These are phyloP conservation scores for Silene conica DNA, from an alignment of 148 eudicot species.

Conservation along the genomic window DNA sequence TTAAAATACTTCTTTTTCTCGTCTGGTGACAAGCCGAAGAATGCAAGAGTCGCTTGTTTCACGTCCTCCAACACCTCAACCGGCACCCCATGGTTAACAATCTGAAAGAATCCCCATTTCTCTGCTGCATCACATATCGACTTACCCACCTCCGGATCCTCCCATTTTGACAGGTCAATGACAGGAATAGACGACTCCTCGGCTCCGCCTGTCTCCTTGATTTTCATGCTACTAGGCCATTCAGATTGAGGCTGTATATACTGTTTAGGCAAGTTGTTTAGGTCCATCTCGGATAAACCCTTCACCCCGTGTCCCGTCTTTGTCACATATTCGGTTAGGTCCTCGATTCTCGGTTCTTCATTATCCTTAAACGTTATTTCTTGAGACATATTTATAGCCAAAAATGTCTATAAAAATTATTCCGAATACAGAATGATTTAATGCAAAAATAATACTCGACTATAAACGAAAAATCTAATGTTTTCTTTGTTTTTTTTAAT, in stretches of 20 bases:
- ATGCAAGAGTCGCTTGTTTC: too few relatives aligned
- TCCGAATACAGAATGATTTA: too few relatives aligned
- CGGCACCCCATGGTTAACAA: too few relatives aligned
- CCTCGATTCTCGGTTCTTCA: slow-evolving; percentile 6
- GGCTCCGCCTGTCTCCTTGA: slow-evolving; percentile 1
- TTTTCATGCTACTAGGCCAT: slow-evolving; percentile 25
- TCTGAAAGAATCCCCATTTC: slow-evolving; percentile 53
- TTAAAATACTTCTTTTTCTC: too few relatives aligned
- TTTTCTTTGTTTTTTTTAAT: too few relatives aligned
- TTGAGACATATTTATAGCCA: slow-evolving; percentile 15
- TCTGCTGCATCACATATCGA: slow-evolving; percentile 49
- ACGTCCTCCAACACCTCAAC: too few relatives aligned
- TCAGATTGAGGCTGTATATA: slow-evolving; percentile 47
- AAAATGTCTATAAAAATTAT: too few relatives aligned
- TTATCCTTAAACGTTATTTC: slow-evolving; percentile 10
- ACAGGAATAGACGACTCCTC: slow-evolving; percentile 38
- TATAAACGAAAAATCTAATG: too few relatives aligned
- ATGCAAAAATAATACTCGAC: too few relatives aligned
- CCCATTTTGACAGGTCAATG: slow-evolving; percentile 46
- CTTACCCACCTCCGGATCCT: slow-evolving; percentile 26
- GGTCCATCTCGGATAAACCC: slow-evolving; percentile 39
- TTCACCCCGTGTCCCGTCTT: slow-evolving; percentile 44
- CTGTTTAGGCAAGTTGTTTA: slow-evolving; percentile 35
- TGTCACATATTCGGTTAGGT: slow-evolving; percentile 26
- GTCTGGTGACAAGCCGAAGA: too few relatives aligned